phyloP scores from a whole-genome alignment of 2,329 filamentous ascomycete genomes.

The Westerdykella aurantiaca region DNA sequence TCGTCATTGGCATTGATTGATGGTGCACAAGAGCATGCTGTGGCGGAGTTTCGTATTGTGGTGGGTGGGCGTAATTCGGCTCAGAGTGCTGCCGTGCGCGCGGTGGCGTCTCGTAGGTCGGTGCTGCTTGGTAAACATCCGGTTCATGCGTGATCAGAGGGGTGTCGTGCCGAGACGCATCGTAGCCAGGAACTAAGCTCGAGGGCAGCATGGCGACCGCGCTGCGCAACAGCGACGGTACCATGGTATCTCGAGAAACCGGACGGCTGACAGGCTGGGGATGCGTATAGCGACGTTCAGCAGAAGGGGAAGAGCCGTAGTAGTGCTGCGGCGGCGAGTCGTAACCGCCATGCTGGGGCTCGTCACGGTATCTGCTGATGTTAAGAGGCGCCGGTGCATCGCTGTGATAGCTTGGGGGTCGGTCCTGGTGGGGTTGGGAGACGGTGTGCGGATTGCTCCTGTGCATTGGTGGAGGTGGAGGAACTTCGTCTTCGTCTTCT shows the following conservation, averaged over 20 bases:
- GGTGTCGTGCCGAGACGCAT: constrained; percentile 18
- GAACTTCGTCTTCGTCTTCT: constrained; percentile 55
- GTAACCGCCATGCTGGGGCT: constrained; percentile 17
- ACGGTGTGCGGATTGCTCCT: constrained; percentile 30
- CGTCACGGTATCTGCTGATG: constrained; percentile 24
- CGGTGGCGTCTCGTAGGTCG: constrained; percentile 22
- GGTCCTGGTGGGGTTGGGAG: constrained; percentile 20
- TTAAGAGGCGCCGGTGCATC: constrained; percentile 33
- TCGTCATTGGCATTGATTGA: constrained; percentile 15
- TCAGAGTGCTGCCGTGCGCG: constrained; percentile 31
- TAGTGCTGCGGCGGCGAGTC: constrained; percentile 25
- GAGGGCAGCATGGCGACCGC: constrained; percentile 24
- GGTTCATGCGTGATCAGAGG: constrained; percentile 15
- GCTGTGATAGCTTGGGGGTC: constrained; percentile 17
- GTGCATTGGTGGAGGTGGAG: constrained; percentile 37
- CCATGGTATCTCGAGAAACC: constrained; percentile 31
- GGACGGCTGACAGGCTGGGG: constrained; percentile 21
- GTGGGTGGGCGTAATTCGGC: constrained; percentile 28
- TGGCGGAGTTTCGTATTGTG: constrained; percentile 27
- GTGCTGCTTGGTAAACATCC: constrained; percentile 16
- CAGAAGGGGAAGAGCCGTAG: constrained; percentile 11
- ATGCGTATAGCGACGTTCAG: constrained; percentile 32
- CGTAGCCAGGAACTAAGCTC: constrained; percentile 29
- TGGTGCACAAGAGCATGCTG: constrained; percentile 26
- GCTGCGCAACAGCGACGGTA: constrained; percentile 26